Evolutionary conservation across 805 yeast genomes (phyloP).

Genomic region (Teunomyces cretensis): DNA sequence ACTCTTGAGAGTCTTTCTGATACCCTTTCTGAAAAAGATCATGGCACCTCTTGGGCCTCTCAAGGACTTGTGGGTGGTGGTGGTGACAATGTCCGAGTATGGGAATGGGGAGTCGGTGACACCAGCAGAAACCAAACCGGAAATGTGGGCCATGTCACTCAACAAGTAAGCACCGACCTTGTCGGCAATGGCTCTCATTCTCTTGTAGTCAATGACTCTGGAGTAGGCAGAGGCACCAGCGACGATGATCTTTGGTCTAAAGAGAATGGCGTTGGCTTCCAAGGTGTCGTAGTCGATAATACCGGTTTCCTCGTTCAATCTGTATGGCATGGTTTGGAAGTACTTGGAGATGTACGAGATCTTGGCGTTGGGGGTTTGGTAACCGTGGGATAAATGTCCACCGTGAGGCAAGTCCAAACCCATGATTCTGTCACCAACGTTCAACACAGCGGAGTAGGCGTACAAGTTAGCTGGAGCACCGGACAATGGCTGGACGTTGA

Average conservation of each 20-base stretch:
- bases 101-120: conserved; percentile 96
- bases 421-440: conserved; percentile 95
- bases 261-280: conserved; percentile 85
- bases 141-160: conserved; percentile 98
- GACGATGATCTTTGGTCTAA: conserved; percentile 94
- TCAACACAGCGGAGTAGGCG: conserved; percentile 93
- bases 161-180: conserved; percentile 95
- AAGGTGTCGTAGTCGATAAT: conserved; percentile 93
- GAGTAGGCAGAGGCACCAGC: conserved; percentile 99
- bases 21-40: conserved; percentile 98
- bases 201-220: conserved; percentile 92
- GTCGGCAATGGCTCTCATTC: conserved; percentile 96
- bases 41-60: conserved; percentile 99
- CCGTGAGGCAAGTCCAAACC: conserved; percentile 98
- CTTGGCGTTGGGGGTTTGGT: conserved; percentile 90
- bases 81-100: conserved; percentile 95
- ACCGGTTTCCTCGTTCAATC: conserved; percentile 90
- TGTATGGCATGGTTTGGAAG: conserved; percentile 98
- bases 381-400: conserved; percentile 98
- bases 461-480: conserved; percentile 98
- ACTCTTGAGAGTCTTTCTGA: conserved; percentile 83
- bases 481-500: conserved; percentile 92
- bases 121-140: conserved; percentile 94
- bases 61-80: conserved; percentile 97
- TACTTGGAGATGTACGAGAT: conserved; percentile 95